Evolutionary conservation across 495 filamentous ascomycete genomes (phyloP), one percentile per base, ranked within the genome.

Genomic region (Xylaria sp.): DNA sequence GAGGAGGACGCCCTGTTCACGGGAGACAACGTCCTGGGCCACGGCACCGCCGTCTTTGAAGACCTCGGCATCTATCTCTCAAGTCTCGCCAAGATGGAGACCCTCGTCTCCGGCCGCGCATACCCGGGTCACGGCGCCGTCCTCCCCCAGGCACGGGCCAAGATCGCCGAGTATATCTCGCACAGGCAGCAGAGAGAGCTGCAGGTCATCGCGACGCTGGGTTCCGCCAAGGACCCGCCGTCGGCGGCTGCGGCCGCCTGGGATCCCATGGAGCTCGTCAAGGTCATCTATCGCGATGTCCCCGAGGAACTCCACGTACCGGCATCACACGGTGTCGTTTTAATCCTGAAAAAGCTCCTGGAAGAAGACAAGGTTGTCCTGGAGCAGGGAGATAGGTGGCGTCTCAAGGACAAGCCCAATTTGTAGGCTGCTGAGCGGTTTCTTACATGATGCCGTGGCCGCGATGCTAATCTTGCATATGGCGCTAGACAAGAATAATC

Each of bases 1-100:
- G 91, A 97, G 74, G 92, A 96, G 75, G 87, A 92, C 76, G 93
- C 93, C 11, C 86, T 98, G 77, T 97, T 99, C 80, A 97, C 95
- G 0, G 96, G 93, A 48, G 96, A 99, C 76, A 98, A 96, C 74
- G 93, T 99, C 40, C 87, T 99, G 5, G 96, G 96, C 0, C 94
- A 98, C 69, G 96, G 96, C 2, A 98, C 96, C 4, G 90, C 92
- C 37, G 94, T 97, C 15, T 98, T 97, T 76, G 94, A 97, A 80
- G 90, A 97, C 69, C 84, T 97, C 2, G 80, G 79, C 7, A 81
- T 81, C 5, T 99, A 98, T 76, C 81, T 98, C 69, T 72, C 75
- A n/a, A 93, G 89, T 61, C 80, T 99, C 17, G 82, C 90, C 64
- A 84, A 83, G 68, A 97, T 98, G 93, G 81, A 85, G 58, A 75